These are phyloP conservation scores for Myxozyma mucilagina DNA, from an alignment of 805 yeast species.

Conservation along the genomic window DNA sequence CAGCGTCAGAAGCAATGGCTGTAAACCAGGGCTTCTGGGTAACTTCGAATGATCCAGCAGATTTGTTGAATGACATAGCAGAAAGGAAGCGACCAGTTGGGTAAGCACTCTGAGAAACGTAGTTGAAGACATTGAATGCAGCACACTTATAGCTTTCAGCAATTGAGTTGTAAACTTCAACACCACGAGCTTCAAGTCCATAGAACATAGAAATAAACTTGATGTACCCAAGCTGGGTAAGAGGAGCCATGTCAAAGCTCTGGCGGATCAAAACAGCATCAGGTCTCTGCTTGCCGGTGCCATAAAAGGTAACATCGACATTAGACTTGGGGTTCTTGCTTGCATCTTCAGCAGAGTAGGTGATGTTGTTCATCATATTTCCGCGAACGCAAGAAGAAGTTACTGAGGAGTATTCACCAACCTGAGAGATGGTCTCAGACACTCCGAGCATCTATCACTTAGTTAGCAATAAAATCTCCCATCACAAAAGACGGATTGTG, in stretches of 20 bases:
- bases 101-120: not conserved
- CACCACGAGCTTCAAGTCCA: conserved; percentile 9
- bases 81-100: conserved; percentile 15
- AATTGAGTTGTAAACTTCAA: conserved; percentile 7
- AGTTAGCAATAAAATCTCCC: not conserved
- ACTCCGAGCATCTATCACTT: conserved; percentile 9
- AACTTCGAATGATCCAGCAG: conserved; percentile 3
- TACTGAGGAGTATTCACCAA: conserved; percentile 9
- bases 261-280: conserved; percentile 3
- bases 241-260: conserved; percentile 8
- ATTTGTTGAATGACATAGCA: not conserved
- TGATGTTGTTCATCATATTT: conserved; percentile 9
- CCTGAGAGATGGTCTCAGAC: conserved; percentile 8
- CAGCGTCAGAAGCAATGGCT: conserved; percentile 14
- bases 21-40: conserved; percentile 3
- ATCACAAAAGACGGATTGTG: too few relatives aligned
- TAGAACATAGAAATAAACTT: conserved; percentile 8
- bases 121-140: conserved; percentile 11
- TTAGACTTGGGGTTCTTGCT: conserved; percentile 1
- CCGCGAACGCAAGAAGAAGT: conserved; percentile 16
- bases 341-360: not conserved
- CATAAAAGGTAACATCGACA: conserved; percentile 15
- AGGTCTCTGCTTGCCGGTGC: not conserved
- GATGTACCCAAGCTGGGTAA: conserved; percentile 12
- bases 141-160: conserved; percentile 18